These are phyloP conservation scores for Oryza longistaminata DNA, from an alignment of 176 grass and related monocot genomes.

Conservation along the genomic window DNA sequence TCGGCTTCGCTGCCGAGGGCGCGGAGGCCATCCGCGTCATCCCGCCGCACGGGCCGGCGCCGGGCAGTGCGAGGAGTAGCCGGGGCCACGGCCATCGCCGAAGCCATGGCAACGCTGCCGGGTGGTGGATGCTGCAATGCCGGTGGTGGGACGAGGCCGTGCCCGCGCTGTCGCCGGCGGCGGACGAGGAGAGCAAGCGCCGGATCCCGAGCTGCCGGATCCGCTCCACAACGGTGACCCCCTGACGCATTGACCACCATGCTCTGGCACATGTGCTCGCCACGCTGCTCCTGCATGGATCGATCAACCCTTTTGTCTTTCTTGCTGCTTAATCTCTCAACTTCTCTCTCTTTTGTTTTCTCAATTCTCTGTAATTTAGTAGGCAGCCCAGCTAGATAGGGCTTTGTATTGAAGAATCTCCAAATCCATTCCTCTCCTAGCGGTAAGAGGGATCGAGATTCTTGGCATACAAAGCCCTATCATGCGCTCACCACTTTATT, in stretches of 20 bases:
- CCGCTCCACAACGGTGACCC: slow-evolving; percentile 37
- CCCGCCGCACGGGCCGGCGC: not conserved
- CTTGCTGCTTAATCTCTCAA: not conserved
- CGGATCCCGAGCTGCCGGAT: slow-evolving; percentile 39
- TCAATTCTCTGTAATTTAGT: slow-evolving; percentile 11
- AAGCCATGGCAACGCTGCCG: not conserved
- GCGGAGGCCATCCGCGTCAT: not conserved
- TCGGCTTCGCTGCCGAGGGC: not conserved
- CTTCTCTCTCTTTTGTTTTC: not conserved
- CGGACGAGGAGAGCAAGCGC: slow-evolving; percentile 30
- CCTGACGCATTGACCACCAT: not conserved
- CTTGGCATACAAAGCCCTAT: slow-evolving; percentile 25
- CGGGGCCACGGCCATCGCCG: not conserved
- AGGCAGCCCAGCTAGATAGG: not conserved
- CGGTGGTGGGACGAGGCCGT: slow-evolving; percentile 1
- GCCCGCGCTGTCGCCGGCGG: not conserved
- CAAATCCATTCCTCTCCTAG: not conserved
- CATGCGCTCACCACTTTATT: not conserved
- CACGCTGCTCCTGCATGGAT: not conserved
- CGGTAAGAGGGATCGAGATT: slow-evolving; percentile 23
- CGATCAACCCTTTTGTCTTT: not conserved
- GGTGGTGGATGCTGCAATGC: not conserved
- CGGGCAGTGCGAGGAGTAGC: not conserved
- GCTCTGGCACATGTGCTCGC: not conserved
- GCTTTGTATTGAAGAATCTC: slow-evolving; percentile 43